Percentiles rank a stretch among this genome's conserved stretches.
phyloP scores from a whole-genome alignment of 2,329 filamentous ascomycete species.

The Cryphonectria naterciae region DNA sequence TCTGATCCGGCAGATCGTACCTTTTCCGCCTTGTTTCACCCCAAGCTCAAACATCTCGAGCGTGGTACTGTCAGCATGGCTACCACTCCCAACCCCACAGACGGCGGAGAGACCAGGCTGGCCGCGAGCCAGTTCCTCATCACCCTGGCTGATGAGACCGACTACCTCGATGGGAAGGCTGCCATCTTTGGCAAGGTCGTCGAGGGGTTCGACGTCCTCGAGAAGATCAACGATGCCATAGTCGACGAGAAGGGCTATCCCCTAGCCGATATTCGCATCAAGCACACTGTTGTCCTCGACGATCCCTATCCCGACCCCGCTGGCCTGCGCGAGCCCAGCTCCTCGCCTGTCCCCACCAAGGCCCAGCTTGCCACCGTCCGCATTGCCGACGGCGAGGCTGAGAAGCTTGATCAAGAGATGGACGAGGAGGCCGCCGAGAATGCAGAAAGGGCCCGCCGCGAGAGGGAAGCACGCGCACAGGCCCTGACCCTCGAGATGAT shows the following conservation, averaged over 20 bases:
- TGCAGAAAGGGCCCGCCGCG: slow-evolving; percentile 76
- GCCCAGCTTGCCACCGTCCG: slow-evolving; percentile 89
- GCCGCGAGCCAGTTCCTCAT: slow-evolving; percentile 94
- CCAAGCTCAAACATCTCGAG: slow-evolving; percentile 85
- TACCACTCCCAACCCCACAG: slow-evolving; percentile 74
- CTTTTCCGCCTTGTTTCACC: slow-evolving; percentile 82
- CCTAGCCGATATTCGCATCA: slow-evolving; percentile 90
- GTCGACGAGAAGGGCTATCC: slow-evolving; percentile 85
- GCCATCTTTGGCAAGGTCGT: slow-evolving; percentile 94
- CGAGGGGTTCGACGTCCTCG: slow-evolving; percentile 90
- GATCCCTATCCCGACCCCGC: slow-evolving; percentile 87
- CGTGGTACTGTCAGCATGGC: slow-evolving; percentile 97
- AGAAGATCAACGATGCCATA: slow-evolving; percentile 91
- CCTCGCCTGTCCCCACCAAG: slow-evolving; percentile 79
- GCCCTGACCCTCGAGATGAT: slow-evolving; percentile 97
- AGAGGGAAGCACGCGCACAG: slow-evolving; percentile 90
- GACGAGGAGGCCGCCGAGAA: slow-evolving; percentile 72
- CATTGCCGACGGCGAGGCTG: slow-evolving; percentile 82
- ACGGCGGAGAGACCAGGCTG: slow-evolving; percentile 75
- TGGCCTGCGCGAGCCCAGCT: slow-evolving; percentile 74
- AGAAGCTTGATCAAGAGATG: slow-evolving; percentile 71
- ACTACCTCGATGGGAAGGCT: slow-evolving; percentile 91
- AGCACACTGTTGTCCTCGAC: slow-evolving; percentile 89
- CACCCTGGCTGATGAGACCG: slow-evolving; percentile 85
- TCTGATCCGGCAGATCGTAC: slow-evolving; percentile 69